These are phyloP conservation scores for Colletotrichum spaethianum DNA, from an alignment of 2,329 filamentous ascomycete genomes.

Conservation along the genomic window DNA sequence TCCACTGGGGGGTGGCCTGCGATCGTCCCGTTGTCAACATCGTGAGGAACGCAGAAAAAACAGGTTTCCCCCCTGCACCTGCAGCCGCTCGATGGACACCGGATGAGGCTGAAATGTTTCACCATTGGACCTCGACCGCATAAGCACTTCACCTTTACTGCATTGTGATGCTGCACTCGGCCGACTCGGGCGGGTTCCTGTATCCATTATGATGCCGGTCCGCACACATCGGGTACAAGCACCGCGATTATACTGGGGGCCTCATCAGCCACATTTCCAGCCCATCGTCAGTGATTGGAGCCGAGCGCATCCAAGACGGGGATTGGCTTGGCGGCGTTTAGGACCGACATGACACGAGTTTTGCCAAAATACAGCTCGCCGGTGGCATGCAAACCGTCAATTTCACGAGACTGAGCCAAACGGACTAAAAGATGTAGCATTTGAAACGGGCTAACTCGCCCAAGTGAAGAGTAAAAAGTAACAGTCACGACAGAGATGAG, in stretches of 20 bases:
- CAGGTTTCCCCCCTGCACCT: constrained; percentile 35
- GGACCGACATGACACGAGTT: constrained; percentile 11
- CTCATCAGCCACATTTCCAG: constrained; percentile 22
- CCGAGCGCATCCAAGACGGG: not conserved
- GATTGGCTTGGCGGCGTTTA: not conserved
- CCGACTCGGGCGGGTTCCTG: constrained; percentile 27
- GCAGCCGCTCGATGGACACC: constrained; percentile 14
- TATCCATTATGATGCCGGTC: constrained; percentile 4
- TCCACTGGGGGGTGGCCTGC: constrained; percentile 21
- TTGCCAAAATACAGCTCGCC: constrained; percentile 18
- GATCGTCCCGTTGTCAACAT: constrained; percentile 37
- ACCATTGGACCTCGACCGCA: constrained; percentile 39
- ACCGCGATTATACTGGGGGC: no score
- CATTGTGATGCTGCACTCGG: constrained; percentile 36
- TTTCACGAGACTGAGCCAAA: not conserved
- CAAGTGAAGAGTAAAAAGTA: not conserved
- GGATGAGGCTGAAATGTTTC: constrained; percentile 42
- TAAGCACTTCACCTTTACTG: constrained; percentile 25
- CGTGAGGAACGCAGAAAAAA: constrained; percentile 25
- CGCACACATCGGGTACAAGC: not conserved
- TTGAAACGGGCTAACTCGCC: no score
- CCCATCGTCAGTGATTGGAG: not conserved
- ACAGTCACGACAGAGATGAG: constrained; percentile 19
- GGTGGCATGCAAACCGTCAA: no score
- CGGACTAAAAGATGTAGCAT: not conserved